Evolutionary conservation across 169 alveolate species (phyloP).

Genomic region (Ophryocystis elektroscirrha): DNA sequence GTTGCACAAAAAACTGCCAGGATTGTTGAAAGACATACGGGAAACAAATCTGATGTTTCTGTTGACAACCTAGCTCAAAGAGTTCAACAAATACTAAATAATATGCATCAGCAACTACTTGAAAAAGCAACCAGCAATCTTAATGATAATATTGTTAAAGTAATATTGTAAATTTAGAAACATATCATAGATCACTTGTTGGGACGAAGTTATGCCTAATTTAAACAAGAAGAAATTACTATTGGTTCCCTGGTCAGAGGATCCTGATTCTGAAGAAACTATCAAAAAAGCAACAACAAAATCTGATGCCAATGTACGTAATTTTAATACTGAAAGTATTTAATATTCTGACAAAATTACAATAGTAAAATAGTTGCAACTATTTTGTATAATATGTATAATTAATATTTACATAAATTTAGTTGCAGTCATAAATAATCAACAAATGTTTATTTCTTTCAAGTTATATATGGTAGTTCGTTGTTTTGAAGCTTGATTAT

Average conservation of each 20-base stretch:
- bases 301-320: neutral
- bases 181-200: conserved; percentile 12
- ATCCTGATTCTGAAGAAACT: conserved; percentile 24
- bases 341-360: neutral
- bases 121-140: neutral
- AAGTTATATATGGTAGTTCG: neutral
- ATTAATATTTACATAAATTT: neutral
- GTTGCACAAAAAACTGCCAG: conserved; percentile 58
- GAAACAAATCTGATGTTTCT: conserved; percentile 30
- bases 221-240: conserved; percentile 43
- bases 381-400: no score
- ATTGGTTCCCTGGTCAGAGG: conserved; percentile 63
- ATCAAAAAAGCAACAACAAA: conserved; percentile 28
- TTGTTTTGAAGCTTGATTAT: neutral
- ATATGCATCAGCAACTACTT: conserved; percentile 19
- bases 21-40: conserved; percentile 57
- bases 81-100: conserved; percentile 16
- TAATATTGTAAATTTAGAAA: conserved; percentile 8
- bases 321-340: conserved; percentile 1
- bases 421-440: neutral
- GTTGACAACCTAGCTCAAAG: conserved; percentile 20
- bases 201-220: conserved; percentile 46
- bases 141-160: conserved; percentile 13
- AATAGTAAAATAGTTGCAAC: neutral
- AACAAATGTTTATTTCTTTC: neutral